phyloP scores from a whole-genome alignment of 257 asterid species.

The Mentha longifolia region DNA sequence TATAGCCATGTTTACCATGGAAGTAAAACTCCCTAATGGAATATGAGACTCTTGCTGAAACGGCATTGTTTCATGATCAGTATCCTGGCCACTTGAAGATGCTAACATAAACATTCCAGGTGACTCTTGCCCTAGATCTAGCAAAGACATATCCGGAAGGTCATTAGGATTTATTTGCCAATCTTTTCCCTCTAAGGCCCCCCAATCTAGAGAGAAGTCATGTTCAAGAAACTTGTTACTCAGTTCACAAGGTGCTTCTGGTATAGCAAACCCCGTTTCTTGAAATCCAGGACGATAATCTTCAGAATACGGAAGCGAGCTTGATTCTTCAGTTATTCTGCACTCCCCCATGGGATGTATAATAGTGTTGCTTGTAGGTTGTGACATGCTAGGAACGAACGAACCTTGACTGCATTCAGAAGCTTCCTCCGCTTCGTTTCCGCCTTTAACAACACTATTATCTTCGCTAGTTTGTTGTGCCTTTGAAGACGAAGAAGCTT shows the following conservation, averaged over 20 bases:
- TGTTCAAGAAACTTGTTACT: constrained; percentile 56
- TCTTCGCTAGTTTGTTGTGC: constrained; percentile 81
- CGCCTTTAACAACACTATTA: constrained; percentile 62
- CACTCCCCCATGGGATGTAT: constrained; percentile 46
- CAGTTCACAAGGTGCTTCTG: constrained; percentile 55
- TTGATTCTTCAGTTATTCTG: constrained; percentile 50
- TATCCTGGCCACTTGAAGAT: constrained; percentile 43
- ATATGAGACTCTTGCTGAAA: constrained; percentile 46
- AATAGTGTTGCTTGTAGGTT: constrained; percentile 50
- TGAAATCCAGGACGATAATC: constrained; percentile 48
- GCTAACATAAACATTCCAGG: constrained; percentile 54
- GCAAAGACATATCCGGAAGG: constrained; percentile 59
- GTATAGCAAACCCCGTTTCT: constrained; percentile 46
- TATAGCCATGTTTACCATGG: constrained; percentile 44
- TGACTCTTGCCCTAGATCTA: constrained; percentile 60
- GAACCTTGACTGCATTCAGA: constrained; percentile 95
- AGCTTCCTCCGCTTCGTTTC: constrained; percentile 67
- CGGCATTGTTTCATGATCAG: constrained; percentile 42
- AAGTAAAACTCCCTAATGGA: constrained; percentile 40
- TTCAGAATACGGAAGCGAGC: constrained; percentile 47
- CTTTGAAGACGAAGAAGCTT: constrained; percentile 65
- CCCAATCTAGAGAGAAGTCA: constrained; percentile 64
- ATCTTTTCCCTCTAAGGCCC: constrained; percentile 54
- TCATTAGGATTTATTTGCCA: constrained; percentile 68
- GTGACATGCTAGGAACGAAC: constrained; percentile 52